Conservation (phyloP, 2,329 filamentous ascomycete species). For the Monilinia polystroma region DNA sequence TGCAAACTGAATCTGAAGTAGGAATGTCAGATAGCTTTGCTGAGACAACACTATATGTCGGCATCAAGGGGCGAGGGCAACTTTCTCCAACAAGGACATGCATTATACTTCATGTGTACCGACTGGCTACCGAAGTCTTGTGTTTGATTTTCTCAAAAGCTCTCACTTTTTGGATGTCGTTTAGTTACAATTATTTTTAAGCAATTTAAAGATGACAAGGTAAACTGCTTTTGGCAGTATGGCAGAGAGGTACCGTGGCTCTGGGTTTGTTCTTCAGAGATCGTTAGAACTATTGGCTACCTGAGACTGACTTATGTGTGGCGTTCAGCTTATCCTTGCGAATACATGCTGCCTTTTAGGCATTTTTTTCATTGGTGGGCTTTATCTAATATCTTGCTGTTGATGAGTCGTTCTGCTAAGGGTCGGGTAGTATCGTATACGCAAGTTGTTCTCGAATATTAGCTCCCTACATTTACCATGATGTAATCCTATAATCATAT, state of each 20-base stretch:
- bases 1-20: conserved; percentile 13
- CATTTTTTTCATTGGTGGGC: conserved; percentile 12
- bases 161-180: neutral
- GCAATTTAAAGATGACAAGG: conserved; percentile 1
- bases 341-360: neutral
- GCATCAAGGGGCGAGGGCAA: conserved; percentile 18
- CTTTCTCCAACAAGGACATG: conserved; percentile 20
- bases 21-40: conserved; percentile 9
- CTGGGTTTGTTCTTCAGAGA: conserved; percentile 13
- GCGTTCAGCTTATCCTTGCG: neutral
- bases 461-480: neutral
- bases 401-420: conserved; percentile 5
- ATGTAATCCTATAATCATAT: conserved; percentile 2
- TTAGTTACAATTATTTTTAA: conserved; percentile 11
- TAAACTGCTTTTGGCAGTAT: conserved; percentile 20
- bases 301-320: conserved; percentile 5
- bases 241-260: conserved; percentile 1
- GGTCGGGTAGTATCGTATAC: conserved; percentile 1
- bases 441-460: conserved; percentile 4
- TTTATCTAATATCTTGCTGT: conserved; percentile 10
- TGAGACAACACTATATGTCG: conserved; percentile 13
- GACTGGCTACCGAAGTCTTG: conserved; percentile 9
- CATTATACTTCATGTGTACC: conserved; percentile 19
- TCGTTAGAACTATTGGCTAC: conserved; percentile 5
- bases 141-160: conserved; percentile 5